Conservation (phyloP, 345 rosid genomes). For the Eucalyptus pumila region DNA sequence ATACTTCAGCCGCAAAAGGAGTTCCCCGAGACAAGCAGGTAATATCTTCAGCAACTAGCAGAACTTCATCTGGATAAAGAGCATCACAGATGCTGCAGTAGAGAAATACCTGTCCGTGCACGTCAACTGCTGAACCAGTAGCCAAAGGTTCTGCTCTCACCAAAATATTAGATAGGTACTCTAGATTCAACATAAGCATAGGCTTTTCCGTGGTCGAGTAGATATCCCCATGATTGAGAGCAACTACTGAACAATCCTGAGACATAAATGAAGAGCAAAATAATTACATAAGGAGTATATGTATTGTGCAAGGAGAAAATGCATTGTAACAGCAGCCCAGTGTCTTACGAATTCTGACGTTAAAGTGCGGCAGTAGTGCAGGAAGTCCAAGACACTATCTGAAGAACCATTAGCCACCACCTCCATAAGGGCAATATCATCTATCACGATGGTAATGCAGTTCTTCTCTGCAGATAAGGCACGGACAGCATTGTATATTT, state of each 20-base stretch:
- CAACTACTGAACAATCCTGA: conserved; percentile 68
- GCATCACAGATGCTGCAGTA: background rate
- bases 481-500: conserved; percentile 29
- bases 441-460: conserved; percentile 58
- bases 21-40: background rate
- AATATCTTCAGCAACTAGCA: background rate
- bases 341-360: conserved; percentile 61
- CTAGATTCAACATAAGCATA: conserved; percentile 37
- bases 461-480: conserved; percentile 28
- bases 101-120: conserved; percentile 73
- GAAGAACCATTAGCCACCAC: conserved; percentile 57
- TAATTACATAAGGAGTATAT: background rate
- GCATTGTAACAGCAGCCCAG: background rate
- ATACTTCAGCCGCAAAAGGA: background rate
- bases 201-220: conserved; percentile 47
- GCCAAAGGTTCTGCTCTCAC: conserved; percentile 77
- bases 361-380: conserved; percentile 76
- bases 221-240: conserved; percentile 71
- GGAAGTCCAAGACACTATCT: conserved; percentile 54
- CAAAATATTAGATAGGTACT: conserved; percentile 64
- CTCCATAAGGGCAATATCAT: conserved; percentile 82
- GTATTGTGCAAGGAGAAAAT: background rate
- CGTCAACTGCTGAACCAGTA: conserved; percentile 88
- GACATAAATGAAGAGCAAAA: background rate
- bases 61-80: background rate